Conservation (phyloP, 2,329 filamentous ascomycete species). For the Penicillium sclerotigenum region DNA sequence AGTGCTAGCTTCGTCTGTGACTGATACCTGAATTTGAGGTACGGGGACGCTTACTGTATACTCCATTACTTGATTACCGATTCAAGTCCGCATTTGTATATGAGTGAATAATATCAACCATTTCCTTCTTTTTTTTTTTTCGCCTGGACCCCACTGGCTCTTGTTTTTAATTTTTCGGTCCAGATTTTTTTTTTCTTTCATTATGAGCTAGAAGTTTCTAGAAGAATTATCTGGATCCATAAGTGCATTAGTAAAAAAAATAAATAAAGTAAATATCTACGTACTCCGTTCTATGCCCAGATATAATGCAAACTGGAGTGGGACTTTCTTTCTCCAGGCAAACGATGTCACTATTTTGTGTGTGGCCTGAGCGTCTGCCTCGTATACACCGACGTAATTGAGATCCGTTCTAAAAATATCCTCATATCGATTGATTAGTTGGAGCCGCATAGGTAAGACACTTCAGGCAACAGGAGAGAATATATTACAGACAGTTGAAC, state of each 20-base stretch:
- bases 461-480: neutral
- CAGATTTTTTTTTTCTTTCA: neutral
- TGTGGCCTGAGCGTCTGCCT: slow-evolving; percentile 5
- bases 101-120: neutral
- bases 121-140: neutral
- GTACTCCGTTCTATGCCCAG: no score
- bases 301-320: neutral
- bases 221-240: neutral
- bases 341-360: neutral
- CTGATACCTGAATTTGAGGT: slow-evolving; percentile 12
- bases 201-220: slow-evolving; percentile 5
- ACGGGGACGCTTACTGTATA: slow-evolving; percentile 10
- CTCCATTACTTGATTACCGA: slow-evolving; percentile 2
- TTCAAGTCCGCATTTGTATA: neutral
- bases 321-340: neutral
- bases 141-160: neutral
- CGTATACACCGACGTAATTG: neutral
- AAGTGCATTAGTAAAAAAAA: neutral
- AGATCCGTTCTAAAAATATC: slow-evolving; percentile 3
- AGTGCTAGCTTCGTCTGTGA: slow-evolving; percentile 17
- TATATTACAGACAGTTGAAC: neutral
- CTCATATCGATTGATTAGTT: neutral
- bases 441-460: neutral
- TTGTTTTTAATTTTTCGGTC: neutral
- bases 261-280: no score